Conservation (phyloP, 108 stramenopile genomes). For the Epithemia pelagica region DNA sequence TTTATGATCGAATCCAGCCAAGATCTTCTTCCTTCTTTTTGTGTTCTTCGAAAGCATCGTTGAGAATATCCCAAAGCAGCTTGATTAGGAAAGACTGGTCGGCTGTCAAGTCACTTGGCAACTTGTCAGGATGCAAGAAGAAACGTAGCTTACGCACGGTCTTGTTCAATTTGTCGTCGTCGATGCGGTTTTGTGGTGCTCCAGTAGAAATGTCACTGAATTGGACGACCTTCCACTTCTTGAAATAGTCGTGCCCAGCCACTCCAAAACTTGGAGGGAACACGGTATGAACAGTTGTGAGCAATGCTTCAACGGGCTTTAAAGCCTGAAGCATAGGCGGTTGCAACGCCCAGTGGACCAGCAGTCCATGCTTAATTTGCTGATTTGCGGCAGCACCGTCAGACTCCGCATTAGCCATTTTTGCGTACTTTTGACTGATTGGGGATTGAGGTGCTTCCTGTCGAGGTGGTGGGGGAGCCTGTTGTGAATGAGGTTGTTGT, state of each 20-base stretch:
- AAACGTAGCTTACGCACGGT: conserved; percentile 73
- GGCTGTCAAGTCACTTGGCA: conserved; percentile 59
- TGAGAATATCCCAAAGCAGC: conserved; percentile 80
- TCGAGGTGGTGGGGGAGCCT: conserved; percentile 12
- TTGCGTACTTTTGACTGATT: conserved; percentile 50
- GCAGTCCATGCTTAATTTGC: conserved; percentile 57
- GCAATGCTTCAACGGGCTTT: conserved; percentile 56
- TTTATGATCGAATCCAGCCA: conserved; percentile 10
- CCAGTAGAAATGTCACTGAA: conserved; percentile 25
- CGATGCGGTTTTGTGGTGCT: conserved; percentile 39
- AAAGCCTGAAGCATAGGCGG: conserved; percentile 68
- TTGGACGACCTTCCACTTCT: conserved; percentile 64
- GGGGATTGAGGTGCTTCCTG: conserved; percentile 24
- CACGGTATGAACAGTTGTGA: conserved; percentile 64
- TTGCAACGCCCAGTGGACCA: conserved; percentile 75
- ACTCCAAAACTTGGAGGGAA: conserved; percentile 76
- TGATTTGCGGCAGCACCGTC: conserved; percentile 43
- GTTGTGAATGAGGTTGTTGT: conserved; percentile 1
- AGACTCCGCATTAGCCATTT: conserved; percentile 54
- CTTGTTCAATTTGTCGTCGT: conserved; percentile 71
- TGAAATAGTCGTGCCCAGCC: conserved; percentile 68
- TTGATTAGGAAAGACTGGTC: conserved; percentile 69
- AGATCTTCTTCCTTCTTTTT: conserved; percentile 54
- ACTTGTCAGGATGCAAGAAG: conserved; percentile 79
- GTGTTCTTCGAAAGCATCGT: conserved; percentile 75